Evolutionary conservation across 169 alveolate species (phyloP).

Genomic region (Eimeria zaria): DNA sequence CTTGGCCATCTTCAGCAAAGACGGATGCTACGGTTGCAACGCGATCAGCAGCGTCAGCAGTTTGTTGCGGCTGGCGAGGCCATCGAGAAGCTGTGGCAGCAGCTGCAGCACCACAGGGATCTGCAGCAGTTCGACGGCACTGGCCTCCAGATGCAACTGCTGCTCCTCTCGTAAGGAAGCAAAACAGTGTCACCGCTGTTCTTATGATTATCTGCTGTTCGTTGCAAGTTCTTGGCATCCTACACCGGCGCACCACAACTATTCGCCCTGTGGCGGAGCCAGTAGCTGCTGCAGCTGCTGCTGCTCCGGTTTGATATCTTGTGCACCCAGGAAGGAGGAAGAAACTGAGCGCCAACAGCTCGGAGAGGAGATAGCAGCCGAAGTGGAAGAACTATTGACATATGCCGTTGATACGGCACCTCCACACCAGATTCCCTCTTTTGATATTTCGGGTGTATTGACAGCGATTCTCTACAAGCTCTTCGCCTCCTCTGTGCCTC

Average conservation of each 20-base stretch:
- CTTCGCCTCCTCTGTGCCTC: not conserved
- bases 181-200: not conserved
- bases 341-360: constrained; percentile 36
- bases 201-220: not conserved
- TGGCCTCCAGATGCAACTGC: constrained; percentile 27
- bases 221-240: not conserved
- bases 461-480: constrained; percentile 22
- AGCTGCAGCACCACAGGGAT: constrained; percentile 36
- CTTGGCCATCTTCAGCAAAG: constrained; percentile 57
- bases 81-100: constrained; percentile 65
- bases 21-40: constrained; percentile 71
- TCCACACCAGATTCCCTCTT: constrained; percentile 24
- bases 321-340: constrained; percentile 8
- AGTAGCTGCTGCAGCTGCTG: constrained; percentile 4
- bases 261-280: not conserved
- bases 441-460: not conserved
- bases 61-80: constrained; percentile 22
- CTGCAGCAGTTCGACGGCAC: constrained; percentile 27
- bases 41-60: constrained; percentile 77
- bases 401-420: constrained; percentile 28
- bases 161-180: constrained; percentile 29
- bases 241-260: not conserved
- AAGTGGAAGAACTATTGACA: constrained; percentile 19
- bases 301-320: not conserved
- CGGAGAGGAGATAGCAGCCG: constrained; percentile 45